Evolutionary conservation across 352 stramenopile species (phyloP).

Genomic region (Phytophthora pluvialis): DNA sequence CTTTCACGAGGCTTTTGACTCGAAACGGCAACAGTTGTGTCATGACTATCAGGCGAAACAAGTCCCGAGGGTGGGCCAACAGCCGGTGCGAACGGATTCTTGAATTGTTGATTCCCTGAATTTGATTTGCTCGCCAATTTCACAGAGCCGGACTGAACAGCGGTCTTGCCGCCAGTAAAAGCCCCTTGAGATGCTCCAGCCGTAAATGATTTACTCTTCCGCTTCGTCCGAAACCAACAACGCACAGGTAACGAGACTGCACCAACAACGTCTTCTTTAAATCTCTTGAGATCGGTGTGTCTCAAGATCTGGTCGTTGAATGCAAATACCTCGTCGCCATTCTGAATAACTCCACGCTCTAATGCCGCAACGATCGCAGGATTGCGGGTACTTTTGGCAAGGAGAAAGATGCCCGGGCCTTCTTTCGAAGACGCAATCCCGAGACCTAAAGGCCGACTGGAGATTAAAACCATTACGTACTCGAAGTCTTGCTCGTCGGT

Average conservation of each 20-base stretch:
- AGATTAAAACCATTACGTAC: slow-evolving; percentile 69
- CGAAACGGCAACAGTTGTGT: background rate
- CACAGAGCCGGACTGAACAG: background rate
- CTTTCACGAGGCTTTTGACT: slow-evolving; percentile 1
- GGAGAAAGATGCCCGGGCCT: slow-evolving; percentile 35
- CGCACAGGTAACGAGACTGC: slow-evolving; percentile 46
- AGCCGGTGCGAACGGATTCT: background rate
- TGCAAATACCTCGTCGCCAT: slow-evolving; percentile 69
- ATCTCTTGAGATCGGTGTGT: slow-evolving; percentile 26
- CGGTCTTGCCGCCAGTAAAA: background rate
- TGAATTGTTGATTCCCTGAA: background rate
- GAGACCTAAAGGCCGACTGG: slow-evolving; percentile 61
- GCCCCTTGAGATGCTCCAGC: background rate
- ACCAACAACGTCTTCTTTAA: slow-evolving; percentile 48
- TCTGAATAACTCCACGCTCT: slow-evolving; percentile 53
- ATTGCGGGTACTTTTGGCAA: slow-evolving; percentile 44
- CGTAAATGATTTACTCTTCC: slow-evolving; percentile 23
- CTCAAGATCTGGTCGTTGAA: slow-evolving; percentile 63
- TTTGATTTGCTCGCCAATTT: slow-evolving; percentile 2
- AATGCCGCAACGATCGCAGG: slow-evolving; percentile 50
- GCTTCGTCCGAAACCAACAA: slow-evolving; percentile 67
- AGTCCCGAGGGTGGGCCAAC: background rate
- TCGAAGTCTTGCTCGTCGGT: slow-evolving; percentile 45
- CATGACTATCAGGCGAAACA: background rate
- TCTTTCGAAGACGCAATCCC: slow-evolving; percentile 36